Base-by-base conservation (phyloP, 129 eudicot genomes). In the Ambrosia artemisiifolia region DNA sequence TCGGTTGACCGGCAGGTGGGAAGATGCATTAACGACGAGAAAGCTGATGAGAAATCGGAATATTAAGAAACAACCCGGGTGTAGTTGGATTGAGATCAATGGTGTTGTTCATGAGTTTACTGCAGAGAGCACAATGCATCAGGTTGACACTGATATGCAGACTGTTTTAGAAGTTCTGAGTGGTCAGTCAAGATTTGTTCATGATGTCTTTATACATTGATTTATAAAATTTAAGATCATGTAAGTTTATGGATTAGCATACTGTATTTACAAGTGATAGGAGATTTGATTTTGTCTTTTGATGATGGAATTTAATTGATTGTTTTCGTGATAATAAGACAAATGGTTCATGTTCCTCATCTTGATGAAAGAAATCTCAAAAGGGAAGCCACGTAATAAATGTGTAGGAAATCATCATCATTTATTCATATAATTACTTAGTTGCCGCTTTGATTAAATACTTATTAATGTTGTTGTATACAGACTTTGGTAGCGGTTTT, bases 401-500 rank as follows among this genome's bases (percentile, higher is more conserved):
- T 35, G 40, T 35, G 40, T 35, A 35, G 40, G 40, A 35, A 35
- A 35, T 35, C 38, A 34, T 34, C 11, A 42, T 42, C 11, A 42
- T 42, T n/a, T n/a, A n/a, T n/a, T 42, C 47, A 42, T 42, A 42
- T 42, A 42, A 7, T 6, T 42, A 42, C 47, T 56, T 20, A 24
- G n/a, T n/a, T n/a, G n/a, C n/a, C n/a, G n/a, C n/a, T n/a, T n/a
- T n/a, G n/a, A 59, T 50, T 13, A n/a, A 50, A 3, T 20, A 61
- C 35, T 66, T 74, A 64, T 42, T 38, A 43, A 30, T 62, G 73
- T 12, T 71, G 49, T 3, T 63, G 42, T 63, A 65, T 72, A 70
- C 87, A 92, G 98, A 92, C 85, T 88, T 92, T 70, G 98, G 98
- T n/a, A 87, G 96, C 74, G 69, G 86, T 59, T 92, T 92, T 75